phyloP scores from a whole-genome alignment of 2,329 filamentous ascomycete genomes.

The Colletotrichum tamarilloi region DNA sequence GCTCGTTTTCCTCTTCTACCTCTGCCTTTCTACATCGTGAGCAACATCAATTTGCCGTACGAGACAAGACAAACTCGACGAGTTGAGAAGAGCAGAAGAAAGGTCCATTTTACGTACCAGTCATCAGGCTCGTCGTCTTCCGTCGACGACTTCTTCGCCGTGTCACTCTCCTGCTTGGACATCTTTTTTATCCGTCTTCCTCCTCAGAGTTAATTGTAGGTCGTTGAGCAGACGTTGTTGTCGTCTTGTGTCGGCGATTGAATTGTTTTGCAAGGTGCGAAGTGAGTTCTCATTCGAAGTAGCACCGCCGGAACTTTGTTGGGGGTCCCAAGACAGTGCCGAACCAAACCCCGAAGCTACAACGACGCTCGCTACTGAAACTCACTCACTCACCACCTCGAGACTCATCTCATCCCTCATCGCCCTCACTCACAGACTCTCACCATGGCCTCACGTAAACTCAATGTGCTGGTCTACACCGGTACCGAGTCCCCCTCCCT shows the following conservation, averaged over 20 bases:
- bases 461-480: conserved; percentile 95
- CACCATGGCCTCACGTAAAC: conserved; percentile 73
- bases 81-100: neutral
- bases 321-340: conserved; percentile 21
- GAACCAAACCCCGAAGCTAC: conserved; percentile 5
- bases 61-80: neutral
- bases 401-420: conserved; percentile 9
- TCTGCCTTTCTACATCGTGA: neutral
- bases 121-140: conserved; percentile 94
- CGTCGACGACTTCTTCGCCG: conserved; percentile 48
- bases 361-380: neutral
- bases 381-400: conserved; percentile 16
- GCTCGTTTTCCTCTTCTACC: neutral
- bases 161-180: conserved; percentile 66
- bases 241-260: neutral
- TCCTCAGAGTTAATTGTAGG: neutral
- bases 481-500: conserved; percentile 60
- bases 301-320: conserved; percentile 3
- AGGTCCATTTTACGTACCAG: conserved; percentile 70
- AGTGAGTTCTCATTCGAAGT: neutral
- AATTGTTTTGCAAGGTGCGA: neutral
- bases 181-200: conserved; percentile 42
- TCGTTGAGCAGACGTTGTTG: neutral
- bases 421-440: conserved; percentile 8
- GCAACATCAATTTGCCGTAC: neutral